These are phyloP conservation scores for Penstemon davidsonii DNA, from an alignment of 257 asterid species.

Conservation along the genomic window DNA sequence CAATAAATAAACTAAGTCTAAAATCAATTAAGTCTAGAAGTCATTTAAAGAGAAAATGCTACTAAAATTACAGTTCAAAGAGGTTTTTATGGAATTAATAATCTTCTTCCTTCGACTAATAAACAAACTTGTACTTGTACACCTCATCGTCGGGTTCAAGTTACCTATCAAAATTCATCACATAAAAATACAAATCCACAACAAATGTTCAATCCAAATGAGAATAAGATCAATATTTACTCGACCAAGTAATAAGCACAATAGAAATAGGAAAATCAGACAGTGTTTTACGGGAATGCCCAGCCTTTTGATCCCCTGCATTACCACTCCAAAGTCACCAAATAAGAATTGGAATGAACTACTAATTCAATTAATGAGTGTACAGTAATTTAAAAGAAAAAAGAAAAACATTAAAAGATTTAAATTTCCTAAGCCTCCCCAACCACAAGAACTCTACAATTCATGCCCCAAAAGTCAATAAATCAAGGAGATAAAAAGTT, in stretches of 20 bases:
- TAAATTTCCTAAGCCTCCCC: conserved; percentile 29
- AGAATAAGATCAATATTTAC: conserved; percentile 2
- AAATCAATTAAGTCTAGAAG: conserved; percentile 9
- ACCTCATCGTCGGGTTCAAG: conserved; percentile 13
- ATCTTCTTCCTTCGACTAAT: background rate
- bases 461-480: conserved; percentile 19
- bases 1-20: conserved; percentile 15
- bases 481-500: conserved; percentile 18
- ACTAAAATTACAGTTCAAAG: conserved; percentile 8
- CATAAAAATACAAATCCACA: conserved; percentile 15
- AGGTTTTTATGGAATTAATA: background rate
- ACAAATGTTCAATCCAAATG: background rate
- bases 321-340: conserved; percentile 9
- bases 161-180: conserved; percentile 1
- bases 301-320: conserved; percentile 19
- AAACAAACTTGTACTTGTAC: background rate
- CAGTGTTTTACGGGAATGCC: conserved; percentile 11
- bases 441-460: conserved; percentile 9
- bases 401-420: conserved; percentile 12
- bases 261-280: background rate
- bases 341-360: background rate
- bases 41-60: background rate
- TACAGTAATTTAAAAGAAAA: background rate
- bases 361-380: conserved; percentile 19
- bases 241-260: conserved; percentile 1